Evolutionary conservation across 176 grass and related monocot genomes (phyloP), one percentile per base, ranked within the genome.

Genomic region (Musa schizocarpa): DNA sequence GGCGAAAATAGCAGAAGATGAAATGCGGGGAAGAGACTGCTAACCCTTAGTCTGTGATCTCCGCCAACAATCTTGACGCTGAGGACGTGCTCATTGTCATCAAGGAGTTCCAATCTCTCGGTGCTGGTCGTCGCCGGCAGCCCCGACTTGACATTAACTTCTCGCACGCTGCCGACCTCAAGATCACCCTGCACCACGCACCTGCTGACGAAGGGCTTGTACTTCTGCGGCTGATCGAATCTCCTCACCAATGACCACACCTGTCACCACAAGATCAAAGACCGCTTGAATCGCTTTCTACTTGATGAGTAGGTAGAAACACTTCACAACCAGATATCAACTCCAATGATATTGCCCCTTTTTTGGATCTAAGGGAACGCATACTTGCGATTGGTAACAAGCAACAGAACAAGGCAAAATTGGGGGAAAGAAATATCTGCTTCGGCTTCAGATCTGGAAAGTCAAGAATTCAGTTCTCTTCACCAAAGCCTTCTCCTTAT

Each of bases 1-100:
- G 34, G 34, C 34, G 34, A 43, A 43, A 6, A 43, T 43, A 43
- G 34, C 34, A 43, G 34, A 43, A 43, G 34, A 43, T 6, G 34
- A 43, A 29, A 29, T 52, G 19, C 17, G 19, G 59, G 59, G n/a
- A 52, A 63, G 34, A 27, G 72, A 74, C 29, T 65, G 22, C 73
- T 51, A 76, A 77, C 75, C 75, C n/a, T 77, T n/a, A 77, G 75
- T 26, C 75, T 77, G 61, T 77, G 75, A 77, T 77, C 75, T 65
- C 75, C 75, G 11, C 75, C 75, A 7, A 77, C 75, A 14, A 77
- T 77, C 61, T 77, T 77, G 75, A 77, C 21, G 48, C 61, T 53
- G n/a, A 77, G 75, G n/a, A 77, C 61, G 59, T 77, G 75, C 24
- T 77, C 75, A 21, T 65, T 53, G 75, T 77, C 75, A 65, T 77